These are phyloP conservation scores for Stemphylium lycopersici DNA, from an alignment of 2,329 filamentous ascomycete genomes.

Conservation along the genomic window DNA sequence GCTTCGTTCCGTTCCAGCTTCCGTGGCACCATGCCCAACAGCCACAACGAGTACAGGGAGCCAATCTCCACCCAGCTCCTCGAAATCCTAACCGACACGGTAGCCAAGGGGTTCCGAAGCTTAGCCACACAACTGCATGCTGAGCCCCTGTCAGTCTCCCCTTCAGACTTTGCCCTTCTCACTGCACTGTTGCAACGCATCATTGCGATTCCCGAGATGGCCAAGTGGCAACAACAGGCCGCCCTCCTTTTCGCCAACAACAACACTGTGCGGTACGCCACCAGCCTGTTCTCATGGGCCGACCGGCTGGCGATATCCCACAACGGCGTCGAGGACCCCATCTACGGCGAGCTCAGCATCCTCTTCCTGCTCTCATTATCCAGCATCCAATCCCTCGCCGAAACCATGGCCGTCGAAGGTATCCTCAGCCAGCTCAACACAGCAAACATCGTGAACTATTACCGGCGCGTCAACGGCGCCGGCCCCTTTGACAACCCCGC, in stretches of 20 bases:
- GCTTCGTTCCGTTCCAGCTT: constrained; percentile 43
- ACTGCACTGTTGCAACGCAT: constrained; percentile 88
- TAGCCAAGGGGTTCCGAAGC: constrained; percentile 81
- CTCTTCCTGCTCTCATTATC: constrained; percentile 89
- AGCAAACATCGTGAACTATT: constrained; percentile 77
- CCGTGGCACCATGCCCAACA: constrained; percentile 40
- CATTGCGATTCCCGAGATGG: constrained; percentile 76
- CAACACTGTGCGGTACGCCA: constrained; percentile 78
- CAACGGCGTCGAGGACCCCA: constrained; percentile 72
- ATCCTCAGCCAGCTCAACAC: constrained; percentile 79
- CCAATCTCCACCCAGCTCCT: constrained; percentile 59
- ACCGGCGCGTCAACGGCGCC: constrained; percentile 70
- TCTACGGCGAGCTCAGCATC: constrained; percentile 92
- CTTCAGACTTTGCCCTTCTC: constrained; percentile 83
- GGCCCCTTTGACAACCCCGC: constrained; percentile 79
- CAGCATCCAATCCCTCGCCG: constrained; percentile 77
- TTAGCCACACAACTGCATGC: constrained; percentile 85
- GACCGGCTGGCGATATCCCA: constrained; percentile 71
- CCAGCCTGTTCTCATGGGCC: constrained; percentile 91
- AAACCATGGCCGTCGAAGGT: constrained; percentile 87
- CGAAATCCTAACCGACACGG: constrained; percentile 78
- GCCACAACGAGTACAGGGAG: constrained; percentile 51
- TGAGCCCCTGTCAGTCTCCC: constrained; percentile 66
- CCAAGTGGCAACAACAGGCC: constrained; percentile 62
- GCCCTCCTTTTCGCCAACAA: constrained; percentile 60